Conservation (phyloP, 306 rosid genomes). For the Dalbergia oliveri region DNA sequence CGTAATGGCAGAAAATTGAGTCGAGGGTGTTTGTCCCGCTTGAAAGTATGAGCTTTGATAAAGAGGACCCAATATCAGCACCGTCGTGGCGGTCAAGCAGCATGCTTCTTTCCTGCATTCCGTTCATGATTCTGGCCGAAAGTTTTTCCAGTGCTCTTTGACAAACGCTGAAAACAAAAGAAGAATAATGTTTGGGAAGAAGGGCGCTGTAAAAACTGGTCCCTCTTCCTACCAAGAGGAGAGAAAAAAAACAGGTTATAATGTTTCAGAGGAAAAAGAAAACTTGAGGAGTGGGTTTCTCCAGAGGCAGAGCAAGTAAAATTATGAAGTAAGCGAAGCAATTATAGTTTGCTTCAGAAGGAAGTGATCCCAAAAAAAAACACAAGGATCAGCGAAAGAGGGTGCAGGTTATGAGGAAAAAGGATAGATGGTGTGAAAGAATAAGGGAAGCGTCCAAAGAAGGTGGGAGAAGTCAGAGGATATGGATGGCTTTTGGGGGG, state of each 20-base stretch:
- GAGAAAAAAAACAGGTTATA: neutral
- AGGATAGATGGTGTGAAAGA: neutral
- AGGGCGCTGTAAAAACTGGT: constrained; percentile 48
- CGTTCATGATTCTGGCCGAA: constrained; percentile 49
- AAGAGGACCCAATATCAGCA: constrained; percentile 60
- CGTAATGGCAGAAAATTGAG: constrained; percentile 77
- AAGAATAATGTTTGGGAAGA: constrained; percentile 19
- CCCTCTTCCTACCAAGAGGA: constrained; percentile 22
- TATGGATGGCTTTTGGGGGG: neutral
- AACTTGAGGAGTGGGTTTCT: neutral
- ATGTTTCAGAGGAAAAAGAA: too few relatives aligned
- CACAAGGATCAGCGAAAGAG: neutral
- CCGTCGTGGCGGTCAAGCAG: constrained; percentile 41
- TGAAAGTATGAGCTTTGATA: constrained; percentile 72
- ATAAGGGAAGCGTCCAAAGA: too few relatives aligned
- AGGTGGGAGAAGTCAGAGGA: neutral
- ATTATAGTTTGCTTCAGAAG: neutral
- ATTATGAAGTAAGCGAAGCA: neutral
- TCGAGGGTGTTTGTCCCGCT: constrained; percentile 80
- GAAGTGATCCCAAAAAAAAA: constrained; percentile 33
- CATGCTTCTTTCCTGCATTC: constrained; percentile 45
- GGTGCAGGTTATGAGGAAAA: neutral
- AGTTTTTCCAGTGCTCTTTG: neutral
- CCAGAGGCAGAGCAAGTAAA: neutral
- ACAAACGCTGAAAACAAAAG: neutral